phyloP scores from a whole-genome alignment of 306 rosid genomes.

The Gleditsia sinensis region DNA sequence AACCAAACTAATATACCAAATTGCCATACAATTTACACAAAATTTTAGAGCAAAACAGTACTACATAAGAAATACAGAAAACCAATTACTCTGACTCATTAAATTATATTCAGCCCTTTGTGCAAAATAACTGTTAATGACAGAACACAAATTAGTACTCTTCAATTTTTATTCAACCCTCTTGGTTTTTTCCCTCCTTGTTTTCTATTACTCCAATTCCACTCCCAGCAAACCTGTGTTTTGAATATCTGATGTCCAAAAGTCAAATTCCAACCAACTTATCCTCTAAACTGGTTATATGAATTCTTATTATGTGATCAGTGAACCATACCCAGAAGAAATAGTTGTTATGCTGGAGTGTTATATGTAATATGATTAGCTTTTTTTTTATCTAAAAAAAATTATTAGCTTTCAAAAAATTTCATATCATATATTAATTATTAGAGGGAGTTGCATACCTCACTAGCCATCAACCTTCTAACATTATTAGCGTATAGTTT shows the following conservation, averaged over 20 bases:
- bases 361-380: neutral
- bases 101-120: neutral
- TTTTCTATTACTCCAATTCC: neutral
- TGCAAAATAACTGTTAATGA: neutral
- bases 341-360: neutral
- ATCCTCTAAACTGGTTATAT: neutral
- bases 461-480: conserved; percentile 88
- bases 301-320: neutral
- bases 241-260: neutral
- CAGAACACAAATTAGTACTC: neutral
- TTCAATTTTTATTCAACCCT: neutral
- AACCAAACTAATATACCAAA: neutral
- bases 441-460: conserved; percentile 51
- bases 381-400: too few relatives aligned
- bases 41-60: neutral
- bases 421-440: neutral
- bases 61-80: neutral
- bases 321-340: neutral
- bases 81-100: neutral
- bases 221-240: neutral
- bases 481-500: conserved; percentile 74
- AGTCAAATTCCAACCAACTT: neutral
- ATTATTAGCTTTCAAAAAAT: neutral
- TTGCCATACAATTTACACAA: conserved; percentile 14
- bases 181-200: neutral